Percentiles rank a stretch among this genome's conserved stretches.
Conservation (phyloP, 1,284 basidiomycete genomes). For the Paramarasmius palmivorus region DNA sequence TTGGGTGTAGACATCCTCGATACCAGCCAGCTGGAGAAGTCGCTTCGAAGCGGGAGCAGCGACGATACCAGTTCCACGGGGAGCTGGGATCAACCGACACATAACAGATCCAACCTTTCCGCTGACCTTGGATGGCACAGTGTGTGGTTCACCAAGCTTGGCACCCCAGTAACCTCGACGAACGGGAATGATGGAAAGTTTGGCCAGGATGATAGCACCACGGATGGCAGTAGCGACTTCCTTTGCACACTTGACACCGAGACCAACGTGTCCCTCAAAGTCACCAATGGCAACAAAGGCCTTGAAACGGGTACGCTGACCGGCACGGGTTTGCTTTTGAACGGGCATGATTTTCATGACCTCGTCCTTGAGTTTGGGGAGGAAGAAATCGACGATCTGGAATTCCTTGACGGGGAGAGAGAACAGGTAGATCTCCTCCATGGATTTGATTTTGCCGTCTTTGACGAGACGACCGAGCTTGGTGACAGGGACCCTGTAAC, state of each 20-base stretch:
- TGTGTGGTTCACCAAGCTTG: constrained; percentile 98
- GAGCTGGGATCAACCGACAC: constrained; percentile 98
- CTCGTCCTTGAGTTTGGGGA: constrained; percentile 98
- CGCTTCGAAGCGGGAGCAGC: constrained; percentile 97
- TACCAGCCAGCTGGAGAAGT: constrained; percentile 95
- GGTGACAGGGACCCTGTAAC: constrained; percentile 90
- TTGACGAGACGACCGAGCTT: constrained; percentile 99
- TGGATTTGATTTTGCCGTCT: constrained; percentile 99
- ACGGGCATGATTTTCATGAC: constrained; percentile 99
- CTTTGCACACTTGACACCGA: constrained; percentile 99
- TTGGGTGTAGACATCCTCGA: constrained; percentile 95
- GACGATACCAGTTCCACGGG: constrained; percentile 98
- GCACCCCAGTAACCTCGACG: constrained; percentile 99
- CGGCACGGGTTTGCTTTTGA: constrained; percentile 99
- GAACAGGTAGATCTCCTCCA: constrained; percentile 99
- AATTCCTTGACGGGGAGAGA: constrained; percentile 98
- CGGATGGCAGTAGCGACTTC: constrained; percentile 99
- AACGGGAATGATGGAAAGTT: constrained; percentile 94
- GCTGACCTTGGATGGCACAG: constrained; percentile 97
- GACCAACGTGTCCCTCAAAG: constrained; percentile 96
- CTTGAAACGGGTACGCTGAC: constrained; percentile 99
- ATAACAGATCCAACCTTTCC: constrained; percentile 99
- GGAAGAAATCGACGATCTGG: constrained; percentile 98
- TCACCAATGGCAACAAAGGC: constrained; percentile 99
- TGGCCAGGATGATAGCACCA: constrained; percentile 96